These are phyloP conservation scores for Trametes coccinea DNA, from an alignment of 768 basidiomycete species.

Conservation along the genomic window DNA sequence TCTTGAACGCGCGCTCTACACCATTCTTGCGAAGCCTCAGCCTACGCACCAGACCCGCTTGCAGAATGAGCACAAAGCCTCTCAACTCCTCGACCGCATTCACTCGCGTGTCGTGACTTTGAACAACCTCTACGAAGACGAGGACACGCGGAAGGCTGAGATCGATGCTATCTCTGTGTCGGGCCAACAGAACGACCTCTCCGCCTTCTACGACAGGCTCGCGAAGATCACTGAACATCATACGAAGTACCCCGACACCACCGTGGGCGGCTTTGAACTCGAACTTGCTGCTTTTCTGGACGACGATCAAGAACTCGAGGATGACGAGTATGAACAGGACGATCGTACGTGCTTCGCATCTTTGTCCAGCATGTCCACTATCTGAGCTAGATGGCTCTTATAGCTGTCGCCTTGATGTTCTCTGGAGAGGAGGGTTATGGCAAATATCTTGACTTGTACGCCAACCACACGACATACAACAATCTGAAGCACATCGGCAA, in stretches of 20 bases:
- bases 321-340: constrained; percentile 77
- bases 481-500: constrained; percentile 87
- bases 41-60: constrained; percentile 62
- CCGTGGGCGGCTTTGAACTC: constrained; percentile 76
- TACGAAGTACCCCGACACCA: constrained; percentile 90
- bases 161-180: constrained; percentile 61
- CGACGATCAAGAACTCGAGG: constrained; percentile 66
- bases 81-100: constrained; percentile 87
- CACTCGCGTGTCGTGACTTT: constrained; percentile 65
- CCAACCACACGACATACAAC: constrained; percentile 83
- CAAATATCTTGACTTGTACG: constrained; percentile 91
- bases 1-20: constrained; percentile 84
- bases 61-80: constrained; percentile 85
- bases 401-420: constrained; percentile 83
- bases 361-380: not conserved
- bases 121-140: constrained; percentile 75
- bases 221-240: constrained; percentile 96
- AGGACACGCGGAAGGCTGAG: constrained; percentile 70
- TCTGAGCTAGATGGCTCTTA: constrained; percentile 2
- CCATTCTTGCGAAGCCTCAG: constrained; percentile 70
- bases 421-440: constrained; percentile 97
- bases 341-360: constrained; percentile 65
- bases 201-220: constrained; percentile 95
- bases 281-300: constrained; percentile 83
- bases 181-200: constrained; percentile 63